Base-by-base conservation (phyloP, 768 basidiomycete species). In the Termitomyces sp. region DNA sequence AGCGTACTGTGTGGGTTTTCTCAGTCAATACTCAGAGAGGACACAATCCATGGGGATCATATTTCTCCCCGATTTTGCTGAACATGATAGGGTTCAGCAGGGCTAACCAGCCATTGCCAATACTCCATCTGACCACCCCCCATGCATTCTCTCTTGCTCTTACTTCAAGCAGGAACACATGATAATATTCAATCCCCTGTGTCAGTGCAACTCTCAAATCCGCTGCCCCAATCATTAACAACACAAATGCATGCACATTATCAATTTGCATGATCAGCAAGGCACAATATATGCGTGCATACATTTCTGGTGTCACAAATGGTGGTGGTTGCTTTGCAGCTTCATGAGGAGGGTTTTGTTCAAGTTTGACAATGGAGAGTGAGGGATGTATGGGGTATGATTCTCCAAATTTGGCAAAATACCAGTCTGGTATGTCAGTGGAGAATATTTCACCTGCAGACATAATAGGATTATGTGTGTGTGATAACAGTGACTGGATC, bases 351-450 rank as follows among this genome's bases (percentile, higher is more conserved):
- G 8, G 43, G 41, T 17, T 8, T 38, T 23, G 53, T 43, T 52
- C 44, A 8, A 53, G 53, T 7, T 63, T 59, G 34, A 56, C 25
- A 44, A 37, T 41, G 44, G 56, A 57, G 42, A 71, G 66, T 7
- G 73, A 70, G 14, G 76, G 68, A 14, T 67, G 66, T 41, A 85
- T 44, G 27, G 70, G 67, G 61, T 74, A 78, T 68, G 59, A 62
- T 32, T 82, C 59, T 66, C 82, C 70, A 58, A 75, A 77, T 63
- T 81, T 79, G 16, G 75, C 64, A 57, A 71, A 82, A 50, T 76
- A 79, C 88, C 88, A 90, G 63, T 90, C 88, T 8, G 85, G 80
- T 41, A 91, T 89, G 58, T 90, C 89, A 1, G 80, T 81, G 0
- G 71, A 72, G 0, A 79, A 68, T 29, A 84, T 68, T 45, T 85